Conservation (phyloP, 371 early-diverging fungal genomes). For the Smittium mucronatum region DNA sequence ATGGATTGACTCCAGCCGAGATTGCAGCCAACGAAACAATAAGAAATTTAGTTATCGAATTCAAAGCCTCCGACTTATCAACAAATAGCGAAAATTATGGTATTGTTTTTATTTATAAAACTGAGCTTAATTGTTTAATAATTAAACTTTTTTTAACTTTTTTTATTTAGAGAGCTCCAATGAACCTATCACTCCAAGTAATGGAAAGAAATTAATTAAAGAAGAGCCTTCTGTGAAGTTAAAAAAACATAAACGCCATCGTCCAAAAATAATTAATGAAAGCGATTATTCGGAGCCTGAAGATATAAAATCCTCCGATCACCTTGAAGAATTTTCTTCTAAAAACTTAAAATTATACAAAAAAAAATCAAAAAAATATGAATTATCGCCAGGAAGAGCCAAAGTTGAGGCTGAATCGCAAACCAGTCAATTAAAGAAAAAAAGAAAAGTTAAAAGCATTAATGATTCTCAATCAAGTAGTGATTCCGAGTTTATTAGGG, state of each 20-base stretch:
- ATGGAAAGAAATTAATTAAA: too few species aligned
- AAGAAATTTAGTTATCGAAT: slow-evolving; percentile 9
- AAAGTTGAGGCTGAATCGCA: background rate
- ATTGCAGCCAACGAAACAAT: slow-evolving; percentile 39
- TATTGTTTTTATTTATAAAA: too few species aligned
- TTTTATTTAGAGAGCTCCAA: too few species aligned
- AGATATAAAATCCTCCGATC: background rate
- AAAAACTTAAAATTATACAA: background rate
- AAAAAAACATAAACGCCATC: background rate
- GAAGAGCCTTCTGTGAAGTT: too few species aligned
- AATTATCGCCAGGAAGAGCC: background rate
- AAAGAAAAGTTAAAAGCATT: background rate
- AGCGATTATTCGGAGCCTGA: background rate
- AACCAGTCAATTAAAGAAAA: background rate
- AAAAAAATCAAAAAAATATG: background rate
- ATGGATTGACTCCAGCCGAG: slow-evolving; percentile 40
- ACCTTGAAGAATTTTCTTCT: background rate
- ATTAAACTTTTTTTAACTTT: too few species aligned
- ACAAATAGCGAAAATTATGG: too few species aligned
- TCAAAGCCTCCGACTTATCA: too few species aligned
- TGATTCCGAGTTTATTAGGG: background rate
- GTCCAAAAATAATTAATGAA: background rate
- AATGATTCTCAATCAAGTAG: background rate
- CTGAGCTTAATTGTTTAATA: too few species aligned
- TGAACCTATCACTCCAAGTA: too few species aligned